Percentiles rank a stretch among this genome's conserved stretches.
These are phyloP conservation scores for Esteya vermicola DNA, from an alignment of 2,329 filamentous ascomycete genomes.

Conservation along the genomic window DNA sequence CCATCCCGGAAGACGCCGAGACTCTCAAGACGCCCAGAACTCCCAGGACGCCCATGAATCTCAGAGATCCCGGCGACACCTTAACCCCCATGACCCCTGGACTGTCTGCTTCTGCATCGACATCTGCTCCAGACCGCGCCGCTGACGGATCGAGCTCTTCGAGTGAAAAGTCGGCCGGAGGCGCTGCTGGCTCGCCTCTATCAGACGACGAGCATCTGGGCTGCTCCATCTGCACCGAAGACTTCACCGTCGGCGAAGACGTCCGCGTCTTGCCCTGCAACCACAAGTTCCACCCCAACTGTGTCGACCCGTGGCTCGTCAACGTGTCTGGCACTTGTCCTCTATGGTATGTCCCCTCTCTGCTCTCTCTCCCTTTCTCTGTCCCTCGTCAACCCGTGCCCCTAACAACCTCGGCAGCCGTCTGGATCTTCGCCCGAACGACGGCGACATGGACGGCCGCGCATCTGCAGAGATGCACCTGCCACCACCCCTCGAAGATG, in stretches of 20 bases:
- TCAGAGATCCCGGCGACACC: too few species aligned
- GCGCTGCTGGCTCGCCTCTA: too few species aligned
- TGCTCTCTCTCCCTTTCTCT: not conserved
- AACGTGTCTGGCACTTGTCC: constrained; percentile 58
- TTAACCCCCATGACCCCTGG: too few species aligned
- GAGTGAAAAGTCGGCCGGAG: not conserved
- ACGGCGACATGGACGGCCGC: constrained; percentile 10
- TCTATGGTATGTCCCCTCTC: constrained; percentile 38
- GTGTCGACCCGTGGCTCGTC: constrained; percentile 56
- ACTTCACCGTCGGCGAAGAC: constrained; percentile 52
- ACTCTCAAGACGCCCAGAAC: constrained; percentile 10
- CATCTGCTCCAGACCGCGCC: not conserved
- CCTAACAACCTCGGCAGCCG: constrained; percentile 23
- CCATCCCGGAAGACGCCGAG: constrained; percentile 17
- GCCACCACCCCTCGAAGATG: constrained; percentile 27
- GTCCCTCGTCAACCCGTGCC: constrained; percentile 8
- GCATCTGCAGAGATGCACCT: constrained; percentile 13
- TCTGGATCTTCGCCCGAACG: constrained; percentile 32
- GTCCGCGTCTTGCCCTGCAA: constrained; percentile 53
- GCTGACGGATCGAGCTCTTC: too few species aligned
- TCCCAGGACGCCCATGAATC: too few species aligned
- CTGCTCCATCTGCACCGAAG: constrained; percentile 58
- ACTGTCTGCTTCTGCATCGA: too few species aligned
- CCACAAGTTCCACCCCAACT: constrained; percentile 54
- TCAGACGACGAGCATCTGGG: constrained; percentile 25